Base-by-base conservation (phyloP, 73 alveolate genomes). In the Paramecium biaurelia region DNA sequence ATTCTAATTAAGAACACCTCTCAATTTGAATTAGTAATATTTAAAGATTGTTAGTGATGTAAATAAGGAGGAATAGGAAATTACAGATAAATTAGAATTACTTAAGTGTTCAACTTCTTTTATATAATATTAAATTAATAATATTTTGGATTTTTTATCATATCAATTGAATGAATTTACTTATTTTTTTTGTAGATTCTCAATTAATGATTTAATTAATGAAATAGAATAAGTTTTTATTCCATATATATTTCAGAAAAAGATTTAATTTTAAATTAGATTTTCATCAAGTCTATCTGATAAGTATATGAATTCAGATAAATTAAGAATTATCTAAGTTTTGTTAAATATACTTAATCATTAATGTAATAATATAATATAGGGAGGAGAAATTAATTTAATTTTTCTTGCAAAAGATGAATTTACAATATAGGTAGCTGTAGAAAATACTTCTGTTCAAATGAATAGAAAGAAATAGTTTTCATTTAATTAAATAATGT, bases 1-100 rank as follows among this genome's bases (percentile, higher is more conserved):
- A 10, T 76, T 56, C 18, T 59, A 58, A 35, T 63, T 86, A 12
- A 86, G 93, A 86, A 59, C 93, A 7, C 93, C 93, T 35, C 7
- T 86, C 14, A 86, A 86, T 34, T 57, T 70, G 53, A 57, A 45
- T 18, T 20, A 58, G 1, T 37, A 70, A 11, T 30, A 56, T 47
- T 41, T 86, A 57, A 53, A 35, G 3, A 53, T 57, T 7, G 49
- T 86, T 4, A 24, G 14, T 20, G 49, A 28, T 15, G n/a, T 14
- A 26, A 9, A 5, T 4, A 70, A 24, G 0, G 57, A 24, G 14
- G 86, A 18, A 32, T 18, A 70, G 3, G 57, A 26, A 0, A 8
- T 70, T 18, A 23, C 42, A 28, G 59, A 47, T 14, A 5, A n/a
- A 47, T 47, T 47, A n/a, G 59, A 47, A 45, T 53, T 24, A 57